Base-by-base conservation (phyloP, 768 basidiomycete genomes). In the Suillus tomentosus region DNA sequence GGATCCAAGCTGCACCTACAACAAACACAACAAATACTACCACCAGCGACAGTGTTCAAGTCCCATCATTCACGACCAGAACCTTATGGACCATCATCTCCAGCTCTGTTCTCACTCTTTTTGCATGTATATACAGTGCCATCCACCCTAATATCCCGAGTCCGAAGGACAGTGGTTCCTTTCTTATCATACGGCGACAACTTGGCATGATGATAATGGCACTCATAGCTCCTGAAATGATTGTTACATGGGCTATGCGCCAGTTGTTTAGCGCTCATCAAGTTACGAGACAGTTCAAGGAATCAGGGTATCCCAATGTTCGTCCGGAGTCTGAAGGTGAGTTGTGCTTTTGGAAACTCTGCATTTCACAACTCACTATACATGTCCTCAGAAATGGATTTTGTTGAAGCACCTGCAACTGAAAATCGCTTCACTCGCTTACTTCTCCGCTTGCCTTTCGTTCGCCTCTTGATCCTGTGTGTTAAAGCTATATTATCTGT, bases 91-190 rank as follows among this genome's bases (percentile, higher is more conserved):
- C 9, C 5, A 45, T 45, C 19, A 6, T 45, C 43, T 45, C 19
- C 43, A 45, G 43, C 43, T 45, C 8, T 9, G 19, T 45, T 2
- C 19, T 45, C 19, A 72, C 70, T 1, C 66, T 76, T 2, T 70
- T 73, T n/a, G 60, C 70, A 0, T 74, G 72, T 42, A 70, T 67
- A 2, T 76, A 69, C 71, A 61, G 68, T 17, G 65, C 73, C 10
- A 60, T 72, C 14, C 72, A 76, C 56, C 72, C 70, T 2, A 72
- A 76, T 48, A 65, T 73, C 15, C 74, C 69, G 1, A 42, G 22
- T 17, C 39, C 39, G 2, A 24, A 42, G 24, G 39, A 40, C 14
- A 40, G 39, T 15, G 15, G 58, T 5, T 13, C 11, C n/a, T 0
- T 8, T 40, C 31, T 31, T 9, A 17, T 53, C 42, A n/a, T 61